Evolutionary conservation across 352 stramenopile species (phyloP).

Genomic region (Globisporangium cylindrosporum): DNA sequence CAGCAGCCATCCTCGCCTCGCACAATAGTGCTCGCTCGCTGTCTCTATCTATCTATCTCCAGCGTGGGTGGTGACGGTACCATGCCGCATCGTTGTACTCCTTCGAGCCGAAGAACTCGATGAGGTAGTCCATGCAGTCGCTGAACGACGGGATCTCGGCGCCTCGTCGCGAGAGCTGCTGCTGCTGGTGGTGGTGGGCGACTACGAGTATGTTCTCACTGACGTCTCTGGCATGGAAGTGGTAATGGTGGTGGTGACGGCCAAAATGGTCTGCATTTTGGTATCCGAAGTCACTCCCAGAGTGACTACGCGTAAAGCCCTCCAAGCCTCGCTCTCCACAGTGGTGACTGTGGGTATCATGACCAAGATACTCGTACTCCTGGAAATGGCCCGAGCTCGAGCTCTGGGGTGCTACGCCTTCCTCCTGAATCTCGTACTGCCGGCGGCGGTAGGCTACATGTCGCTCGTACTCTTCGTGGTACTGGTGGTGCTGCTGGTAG

Average conservation of each 20-base stretch:
- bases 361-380: background rate
- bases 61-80: constrained; percentile 4
- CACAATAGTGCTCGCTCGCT: background rate
- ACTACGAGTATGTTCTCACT: background rate
- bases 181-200: background rate
- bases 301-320: background rate
- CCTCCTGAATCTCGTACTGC: background rate
- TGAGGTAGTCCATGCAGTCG: constrained; percentile 12
- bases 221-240: background rate
- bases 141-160: constrained; percentile 8
- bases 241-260: background rate
- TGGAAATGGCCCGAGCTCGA: background rate
- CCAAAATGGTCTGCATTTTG: background rate
- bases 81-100: constrained; percentile 6
- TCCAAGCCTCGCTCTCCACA: background rate
- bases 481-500: background rate
- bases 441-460: background rate
- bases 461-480: background rate
- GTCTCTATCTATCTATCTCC: background rate
- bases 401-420: background rate
- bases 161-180: background rate
- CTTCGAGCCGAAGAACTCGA: constrained; percentile 8
- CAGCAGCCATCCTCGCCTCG: background rate
- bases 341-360: background rate
- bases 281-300: background rate